A percentile compares a stretch with the other conserved stretches of the same genome.
Conservation (phyloP, 1,139 yeast genomes). For the Sugiyamaella castrensis region DNA sequence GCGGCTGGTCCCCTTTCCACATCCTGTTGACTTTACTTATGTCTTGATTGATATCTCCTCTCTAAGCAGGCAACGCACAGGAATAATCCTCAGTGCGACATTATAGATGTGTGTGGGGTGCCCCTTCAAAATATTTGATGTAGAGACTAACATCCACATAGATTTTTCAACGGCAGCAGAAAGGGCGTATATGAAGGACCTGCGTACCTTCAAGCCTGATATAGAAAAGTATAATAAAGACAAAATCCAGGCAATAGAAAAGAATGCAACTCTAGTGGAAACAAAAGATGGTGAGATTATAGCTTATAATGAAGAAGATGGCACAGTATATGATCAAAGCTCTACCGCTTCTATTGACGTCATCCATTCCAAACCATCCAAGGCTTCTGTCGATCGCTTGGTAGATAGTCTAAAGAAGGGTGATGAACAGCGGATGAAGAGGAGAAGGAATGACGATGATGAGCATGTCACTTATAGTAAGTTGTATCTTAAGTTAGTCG, state of each 20-base stretch:
- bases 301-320: constrained; percentile 24
- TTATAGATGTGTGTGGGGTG: no score
- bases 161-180: constrained; percentile 56
- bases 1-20: no score
- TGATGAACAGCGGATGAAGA: constrained; percentile 37
- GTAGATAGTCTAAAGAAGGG: constrained; percentile 42
- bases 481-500: constrained; percentile 7
- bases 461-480: constrained; percentile 40
- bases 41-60: no score
- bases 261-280: constrained; percentile 26
- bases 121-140: no score
- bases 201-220: constrained; percentile 44
- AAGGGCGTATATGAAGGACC: constrained; percentile 50
- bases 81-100: no score
- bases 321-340: not conserved
- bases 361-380: constrained; percentile 38
- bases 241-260: constrained; percentile 29
- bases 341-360: constrained; percentile 22
- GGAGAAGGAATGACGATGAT: constrained; percentile 40
- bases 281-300: constrained; percentile 28
- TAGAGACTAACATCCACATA: constrained; percentile 1
- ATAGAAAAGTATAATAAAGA: constrained; percentile 44
- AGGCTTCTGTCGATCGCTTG: constrained; percentile 43
- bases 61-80: no score
- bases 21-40: no score